phyloP scores from a whole-genome alignment of 208 protist species.

The Crithidia bombi region DNA sequence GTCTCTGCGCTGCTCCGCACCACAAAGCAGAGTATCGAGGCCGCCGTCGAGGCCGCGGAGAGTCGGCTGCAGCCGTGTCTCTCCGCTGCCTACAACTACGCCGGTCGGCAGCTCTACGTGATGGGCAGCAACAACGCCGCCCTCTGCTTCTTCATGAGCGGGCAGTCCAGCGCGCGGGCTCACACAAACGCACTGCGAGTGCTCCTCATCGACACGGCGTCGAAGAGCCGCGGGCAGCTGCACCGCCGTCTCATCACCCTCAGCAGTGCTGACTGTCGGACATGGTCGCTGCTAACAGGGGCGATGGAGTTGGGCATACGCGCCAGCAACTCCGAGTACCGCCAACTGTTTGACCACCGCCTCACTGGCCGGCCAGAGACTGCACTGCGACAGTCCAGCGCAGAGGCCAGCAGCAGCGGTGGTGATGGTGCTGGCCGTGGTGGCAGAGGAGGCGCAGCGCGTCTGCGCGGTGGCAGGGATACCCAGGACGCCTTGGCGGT shows the following conservation, averaged over 20 bases:
- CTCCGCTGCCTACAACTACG: constrained; percentile 67
- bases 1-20: constrained; percentile 25
- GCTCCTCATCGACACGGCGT: constrained; percentile 41
- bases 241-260: constrained; percentile 55
- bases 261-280: constrained; percentile 60
- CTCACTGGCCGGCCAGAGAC: constrained; percentile 22
- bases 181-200: constrained; percentile 57
- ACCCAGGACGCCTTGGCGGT: background rate
- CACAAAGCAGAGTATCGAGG: constrained; percentile 44
- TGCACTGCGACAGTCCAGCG: background rate
- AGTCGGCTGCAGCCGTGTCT: constrained; percentile 47
- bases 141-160: constrained; percentile 70
- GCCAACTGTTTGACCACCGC: constrained; percentile 44
- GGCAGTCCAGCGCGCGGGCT: constrained; percentile 49
- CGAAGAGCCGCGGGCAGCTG: background rate
- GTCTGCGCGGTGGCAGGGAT: background rate
- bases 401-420: background rate
- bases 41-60: constrained; percentile 36
- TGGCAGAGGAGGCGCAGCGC: background rate
- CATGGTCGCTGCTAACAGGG: constrained; percentile 60
- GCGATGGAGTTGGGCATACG: constrained; percentile 67
- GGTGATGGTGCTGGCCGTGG: background rate
- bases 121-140: constrained; percentile 69
- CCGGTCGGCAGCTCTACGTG: constrained; percentile 62
- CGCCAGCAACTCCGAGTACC: constrained; percentile 67